phyloP scores from a whole-genome alignment of 306 rosid species.

The Sphenostylis stenocarpa region DNA sequence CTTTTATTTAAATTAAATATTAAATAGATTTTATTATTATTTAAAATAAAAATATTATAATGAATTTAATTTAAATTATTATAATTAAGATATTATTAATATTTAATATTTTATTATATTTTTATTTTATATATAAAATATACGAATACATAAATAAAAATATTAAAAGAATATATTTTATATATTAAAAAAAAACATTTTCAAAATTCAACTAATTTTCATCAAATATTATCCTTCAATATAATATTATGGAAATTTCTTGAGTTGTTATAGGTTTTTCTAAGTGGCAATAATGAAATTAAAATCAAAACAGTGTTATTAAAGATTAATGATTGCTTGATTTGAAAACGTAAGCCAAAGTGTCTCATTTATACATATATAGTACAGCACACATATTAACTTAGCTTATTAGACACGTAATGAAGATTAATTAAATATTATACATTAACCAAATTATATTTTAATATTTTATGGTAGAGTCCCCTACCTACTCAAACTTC shows the following conservation, averaged over 20 bases:
- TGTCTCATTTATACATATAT: not conserved
- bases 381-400: not conserved
- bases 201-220: too few species aligned
- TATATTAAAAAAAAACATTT: too few species aligned
- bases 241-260: not conserved
- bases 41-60: too few species aligned
- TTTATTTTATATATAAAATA: too few species aligned
- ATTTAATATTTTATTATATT: too few species aligned
- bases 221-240: too few species aligned
- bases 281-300: constrained; percentile 21
- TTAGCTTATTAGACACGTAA: constrained; percentile 22
- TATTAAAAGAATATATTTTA: too few species aligned
- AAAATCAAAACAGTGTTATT: constrained; percentile 30
- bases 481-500: not conserved
- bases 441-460: not conserved
- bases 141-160: too few species aligned
- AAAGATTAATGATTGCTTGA: constrained; percentile 38
- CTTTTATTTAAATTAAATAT: too few species aligned
- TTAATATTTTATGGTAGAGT: not conserved
- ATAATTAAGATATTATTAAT: too few species aligned
- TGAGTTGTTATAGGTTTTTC: constrained; percentile 22
- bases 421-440: not conserved
- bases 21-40: too few species aligned
- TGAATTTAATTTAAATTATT: too few species aligned
- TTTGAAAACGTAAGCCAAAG: constrained; percentile 32